Conservation (phyloP, 139 green algal species). For the Volvox africanus region DNA sequence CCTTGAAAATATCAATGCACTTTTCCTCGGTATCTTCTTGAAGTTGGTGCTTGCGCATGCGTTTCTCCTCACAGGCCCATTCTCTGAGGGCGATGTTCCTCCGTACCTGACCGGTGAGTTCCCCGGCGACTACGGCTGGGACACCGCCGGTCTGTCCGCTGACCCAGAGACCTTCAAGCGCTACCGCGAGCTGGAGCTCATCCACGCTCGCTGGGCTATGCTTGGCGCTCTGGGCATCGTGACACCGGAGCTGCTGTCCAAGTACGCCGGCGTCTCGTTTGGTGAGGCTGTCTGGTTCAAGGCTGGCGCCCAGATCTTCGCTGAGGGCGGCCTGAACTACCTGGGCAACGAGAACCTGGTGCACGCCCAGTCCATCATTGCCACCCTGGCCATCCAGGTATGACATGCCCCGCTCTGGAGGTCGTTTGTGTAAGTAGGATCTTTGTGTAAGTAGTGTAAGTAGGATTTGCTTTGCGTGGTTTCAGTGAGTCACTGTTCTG, state of each 20-base stretch:
- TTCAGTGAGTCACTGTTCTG: too few species aligned
- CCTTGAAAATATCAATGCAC: too few species aligned
- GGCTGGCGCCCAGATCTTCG: constrained; percentile 88
- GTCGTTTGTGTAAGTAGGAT: too few species aligned
- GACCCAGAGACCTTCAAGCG: constrained; percentile 93
- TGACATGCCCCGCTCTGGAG: too few species aligned
- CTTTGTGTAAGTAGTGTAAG: too few species aligned
- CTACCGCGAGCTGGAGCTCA: constrained; percentile 75
- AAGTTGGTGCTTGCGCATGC: not conserved
- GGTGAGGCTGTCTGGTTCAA: constrained; percentile 91
- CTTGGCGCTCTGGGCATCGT: constrained; percentile 88
- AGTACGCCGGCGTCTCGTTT: constrained; percentile 67
- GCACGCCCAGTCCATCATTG: constrained; percentile 92
- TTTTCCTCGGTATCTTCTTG: not conserved
- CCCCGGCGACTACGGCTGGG: constrained; percentile 97
- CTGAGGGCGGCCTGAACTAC: constrained; percentile 85
- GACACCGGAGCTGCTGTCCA: constrained; percentile 67
- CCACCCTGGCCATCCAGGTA: constrained; percentile 87
- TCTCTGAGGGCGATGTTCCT: constrained; percentile 79
- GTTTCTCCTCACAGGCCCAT: constrained; percentile 68
- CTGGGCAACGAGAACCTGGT: constrained; percentile 80
- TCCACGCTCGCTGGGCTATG: constrained; percentile 97
- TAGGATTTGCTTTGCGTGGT: too few species aligned
- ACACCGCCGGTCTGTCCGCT: constrained; percentile 96
- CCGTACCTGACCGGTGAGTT: constrained; percentile 90